Evolutionary conservation across 306 rosid species (phyloP).

Genomic region (Sphenostylis stenocarpa): DNA sequence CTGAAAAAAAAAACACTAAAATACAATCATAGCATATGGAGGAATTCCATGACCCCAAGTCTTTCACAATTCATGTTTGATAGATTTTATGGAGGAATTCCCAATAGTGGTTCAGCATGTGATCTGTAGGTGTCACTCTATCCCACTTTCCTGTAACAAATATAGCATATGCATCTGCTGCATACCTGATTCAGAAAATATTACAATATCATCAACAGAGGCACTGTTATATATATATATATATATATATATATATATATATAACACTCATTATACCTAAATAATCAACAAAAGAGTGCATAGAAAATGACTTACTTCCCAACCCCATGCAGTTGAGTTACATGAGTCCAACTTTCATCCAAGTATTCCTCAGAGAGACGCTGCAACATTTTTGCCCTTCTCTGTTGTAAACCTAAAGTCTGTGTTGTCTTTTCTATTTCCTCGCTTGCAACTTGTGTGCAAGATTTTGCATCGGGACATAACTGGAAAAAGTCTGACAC

Average conservation of each 20-base stretch:
- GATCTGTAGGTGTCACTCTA: conserved; percentile 43
- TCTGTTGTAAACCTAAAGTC: conserved; percentile 55
- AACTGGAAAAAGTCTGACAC: conserved; percentile 48
- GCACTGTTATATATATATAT: too few relatives aligned
- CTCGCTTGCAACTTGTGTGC: conserved; percentile 41
- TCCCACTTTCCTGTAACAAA: conserved; percentile 63
- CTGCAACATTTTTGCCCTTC: conserved; percentile 51
- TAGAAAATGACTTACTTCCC: conserved; percentile 55
- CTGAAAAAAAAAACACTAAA: too few relatives aligned
- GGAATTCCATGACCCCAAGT: background rate
- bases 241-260: too few relatives aligned
- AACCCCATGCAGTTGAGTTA: conserved; percentile 71
- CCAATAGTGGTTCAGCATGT: conserved; percentile 56
- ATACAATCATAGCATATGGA: too few relatives aligned
- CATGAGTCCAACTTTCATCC: conserved; percentile 65
- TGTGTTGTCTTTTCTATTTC: conserved; percentile 49
- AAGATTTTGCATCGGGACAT: conserved; percentile 70
- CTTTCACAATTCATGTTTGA: background rate
- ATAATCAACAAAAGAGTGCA: background rate
- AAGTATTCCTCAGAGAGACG: conserved; percentile 64
- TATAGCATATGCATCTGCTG: conserved; percentile 71
- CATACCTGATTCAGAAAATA: conserved; percentile 45
- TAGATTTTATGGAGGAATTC: conserved; percentile 33
- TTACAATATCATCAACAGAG: background rate
- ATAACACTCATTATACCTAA: background rate